phyloP scores from a whole-genome alignment of 192 early-diverging fungal genomes.

The Umbelopsis isabellina region DNA sequence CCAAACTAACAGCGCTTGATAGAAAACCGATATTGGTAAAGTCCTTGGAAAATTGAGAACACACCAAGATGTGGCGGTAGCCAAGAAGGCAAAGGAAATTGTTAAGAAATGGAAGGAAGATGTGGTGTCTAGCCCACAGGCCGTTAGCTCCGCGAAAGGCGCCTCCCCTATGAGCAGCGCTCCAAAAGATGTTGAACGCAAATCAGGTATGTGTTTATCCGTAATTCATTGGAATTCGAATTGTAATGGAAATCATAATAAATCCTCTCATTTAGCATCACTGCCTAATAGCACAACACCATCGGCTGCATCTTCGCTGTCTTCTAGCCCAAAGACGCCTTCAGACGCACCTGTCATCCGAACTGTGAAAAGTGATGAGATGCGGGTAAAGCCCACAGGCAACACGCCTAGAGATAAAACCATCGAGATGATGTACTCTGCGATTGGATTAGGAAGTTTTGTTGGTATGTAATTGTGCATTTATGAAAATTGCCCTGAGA shows the following conservation, averaged over 20 bases:
- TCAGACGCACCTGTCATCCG: constrained; percentile 45
- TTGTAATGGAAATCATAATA: too few relatives aligned
- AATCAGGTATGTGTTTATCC: not conserved
- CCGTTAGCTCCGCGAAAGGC: constrained; percentile 1
- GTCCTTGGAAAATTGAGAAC: constrained; percentile 76
- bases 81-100: constrained; percentile 65
- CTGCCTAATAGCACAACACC: constrained; percentile 1
- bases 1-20: constrained; percentile 5
- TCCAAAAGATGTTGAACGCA: not conserved
- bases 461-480: constrained; percentile 45
- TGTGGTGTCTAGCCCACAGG: constrained; percentile 20
- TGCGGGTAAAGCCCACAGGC: constrained; percentile 56
- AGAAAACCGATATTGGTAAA: constrained; percentile 82
- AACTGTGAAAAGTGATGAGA: constrained; percentile 61
- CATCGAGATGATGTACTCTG: constrained; percentile 81
- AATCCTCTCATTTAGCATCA: not conserved
- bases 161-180: constrained; percentile 28
- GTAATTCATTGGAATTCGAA: not conserved
- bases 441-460: constrained; percentile 60
- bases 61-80: constrained; percentile 60
- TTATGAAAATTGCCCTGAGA: constrained; percentile 35
- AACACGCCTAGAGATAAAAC: constrained; percentile 75
- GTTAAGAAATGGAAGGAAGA: constrained; percentile 88
- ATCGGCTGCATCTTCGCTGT: constrained; percentile 44
- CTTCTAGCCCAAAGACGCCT: constrained; percentile 41